Evolutionary conservation across 108 stramenopile species (phyloP).

Genomic region (Cyclotella kingstonii): DNA sequence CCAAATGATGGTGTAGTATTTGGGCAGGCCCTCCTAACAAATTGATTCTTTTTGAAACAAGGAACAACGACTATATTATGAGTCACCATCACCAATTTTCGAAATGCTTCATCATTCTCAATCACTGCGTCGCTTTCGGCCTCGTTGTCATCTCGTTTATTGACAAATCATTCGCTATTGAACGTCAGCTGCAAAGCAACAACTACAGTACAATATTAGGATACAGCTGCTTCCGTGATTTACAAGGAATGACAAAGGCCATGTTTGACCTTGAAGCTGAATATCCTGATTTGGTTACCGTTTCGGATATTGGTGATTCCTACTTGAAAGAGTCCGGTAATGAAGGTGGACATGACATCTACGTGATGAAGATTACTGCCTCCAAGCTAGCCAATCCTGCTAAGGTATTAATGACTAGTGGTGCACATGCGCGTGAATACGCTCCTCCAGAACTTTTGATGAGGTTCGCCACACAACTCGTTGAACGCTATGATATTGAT

Average conservation of each 20-base stretch:
- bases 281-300: constrained; percentile 7
- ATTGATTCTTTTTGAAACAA: too few relatives aligned
- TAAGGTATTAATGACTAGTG: constrained; percentile 27
- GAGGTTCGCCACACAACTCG: constrained; percentile 30
- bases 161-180: too few relatives aligned
- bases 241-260: constrained; percentile 22
- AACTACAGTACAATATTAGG: constrained; percentile 19
- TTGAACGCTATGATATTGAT: constrained; percentile 27
- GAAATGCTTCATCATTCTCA: too few relatives aligned
- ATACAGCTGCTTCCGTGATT: constrained; percentile 25
- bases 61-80: too few relatives aligned
- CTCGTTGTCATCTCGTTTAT: too few relatives aligned
- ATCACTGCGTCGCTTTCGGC: too few relatives aligned
- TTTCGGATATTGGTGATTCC: constrained; percentile 43
- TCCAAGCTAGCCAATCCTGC: constrained; percentile 11
- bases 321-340: constrained; percentile 28
- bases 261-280: constrained; percentile 15
- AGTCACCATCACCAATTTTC: too few relatives aligned
- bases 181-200: too few relatives aligned
- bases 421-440: constrained; percentile 55
- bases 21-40: too few relatives aligned
- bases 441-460: constrained; percentile 52
- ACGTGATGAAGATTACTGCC: constrained; percentile 43
- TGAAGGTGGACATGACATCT: too few relatives aligned
- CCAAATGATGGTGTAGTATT: too few relatives aligned